Evolutionary conservation across 495 filamentous ascomycete species (phyloP).

Genomic region (Podospora australis): DNA sequence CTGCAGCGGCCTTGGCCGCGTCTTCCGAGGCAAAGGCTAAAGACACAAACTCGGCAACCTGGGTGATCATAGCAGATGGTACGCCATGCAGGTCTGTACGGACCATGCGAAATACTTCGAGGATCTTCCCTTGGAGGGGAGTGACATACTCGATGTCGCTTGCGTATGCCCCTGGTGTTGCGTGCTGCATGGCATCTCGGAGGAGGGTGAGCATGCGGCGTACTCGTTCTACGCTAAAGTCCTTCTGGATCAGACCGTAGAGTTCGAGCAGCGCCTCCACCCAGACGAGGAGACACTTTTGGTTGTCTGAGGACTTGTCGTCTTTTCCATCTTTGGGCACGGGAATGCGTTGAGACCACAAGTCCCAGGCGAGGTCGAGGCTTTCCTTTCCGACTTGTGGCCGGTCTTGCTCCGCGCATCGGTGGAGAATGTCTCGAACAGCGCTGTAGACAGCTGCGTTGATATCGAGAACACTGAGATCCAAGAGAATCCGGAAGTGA

Average conservation of each 20-base stretch:
- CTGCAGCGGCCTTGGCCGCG: conserved; percentile 23
- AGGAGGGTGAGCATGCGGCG: conserved; percentile 58
- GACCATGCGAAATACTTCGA: conserved; percentile 65
- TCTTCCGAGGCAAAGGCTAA: conserved; percentile 52
- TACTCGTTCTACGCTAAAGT: conserved; percentile 54
- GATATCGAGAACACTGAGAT: conserved; percentile 57
- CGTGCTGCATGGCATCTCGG: conserved; percentile 44
- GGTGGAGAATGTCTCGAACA: conserved; percentile 58
- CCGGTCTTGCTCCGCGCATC: conserved; percentile 39
- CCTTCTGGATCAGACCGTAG: conserved; percentile 66
- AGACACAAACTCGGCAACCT: conserved; percentile 61
- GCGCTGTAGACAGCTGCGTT: conserved; percentile 66
- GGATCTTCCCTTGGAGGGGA: conserved; percentile 64
- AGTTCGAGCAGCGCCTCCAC: conserved; percentile 69
- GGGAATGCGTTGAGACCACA: conserved; percentile 64
- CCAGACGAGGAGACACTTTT: conserved; percentile 74
- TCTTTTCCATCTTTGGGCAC: conserved; percentile 36
- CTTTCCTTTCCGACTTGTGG: conserved; percentile 49
- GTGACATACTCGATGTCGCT: conserved; percentile 82
- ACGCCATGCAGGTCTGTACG: conserved; percentile 61
- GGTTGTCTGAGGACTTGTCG: conserved; percentile 53
- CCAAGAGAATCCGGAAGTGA: conserved; percentile 56
- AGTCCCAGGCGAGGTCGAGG: conserved; percentile 58
- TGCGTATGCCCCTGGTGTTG: conserved; percentile 69
- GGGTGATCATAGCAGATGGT: conserved; percentile 59